Evolutionary conservation across 2,329 filamentous ascomycete genomes (phyloP), one percentile per base, ranked within the genome.

Genomic region (Sordariomycetes sp.): DNA sequence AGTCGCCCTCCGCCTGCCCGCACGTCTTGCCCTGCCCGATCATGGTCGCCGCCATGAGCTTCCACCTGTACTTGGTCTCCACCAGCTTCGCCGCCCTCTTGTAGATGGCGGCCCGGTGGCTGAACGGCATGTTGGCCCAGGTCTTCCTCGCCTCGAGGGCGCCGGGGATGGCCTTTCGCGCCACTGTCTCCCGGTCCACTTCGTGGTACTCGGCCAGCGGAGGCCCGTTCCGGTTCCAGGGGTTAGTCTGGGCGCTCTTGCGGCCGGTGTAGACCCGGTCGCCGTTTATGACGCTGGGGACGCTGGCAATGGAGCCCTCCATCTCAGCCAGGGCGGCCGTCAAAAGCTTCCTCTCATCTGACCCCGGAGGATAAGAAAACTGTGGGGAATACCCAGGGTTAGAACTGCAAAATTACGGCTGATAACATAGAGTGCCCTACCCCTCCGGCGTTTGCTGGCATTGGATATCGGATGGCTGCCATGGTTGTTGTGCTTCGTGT

Each of bases 11-110:
- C 1, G 55, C 55, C 5, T 57, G 55, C 3, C 55, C 55, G 28
- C 55, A 57, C 24, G 55, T 57, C 55, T 57, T 57, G 16, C 55
- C 55, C 20, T 57, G 55, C 24, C 55, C 55, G 43, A 57, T 24
- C 55, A 57, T 57, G 0, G 55, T 57, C 20, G 55, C 55, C 12
- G 55, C 55, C 55, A 57, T 57, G 14, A 57, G 55, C 43, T 57
- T 52, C 55, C 55, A 57, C 3, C 55, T 52, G 28, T 57, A 57
- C 43, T 52, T 57, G 11, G 55, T 51, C 55, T 57, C 55, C 22
- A 57, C 43, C 1, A 57, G 55, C 55, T 0, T 57, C 0, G 55
- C 55, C 3, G 55, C 55, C 3, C 55, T 37, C 6, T 57, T 51
- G 48, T 51, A 51, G n/a, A 51, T 51, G 48, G 48, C 48, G 3